Percentiles rank a stretch among this genome's conserved stretches.
phyloP scores from a whole-genome alignment of 352 stramenopile species.

The Pythium pyrilobum region DNA sequence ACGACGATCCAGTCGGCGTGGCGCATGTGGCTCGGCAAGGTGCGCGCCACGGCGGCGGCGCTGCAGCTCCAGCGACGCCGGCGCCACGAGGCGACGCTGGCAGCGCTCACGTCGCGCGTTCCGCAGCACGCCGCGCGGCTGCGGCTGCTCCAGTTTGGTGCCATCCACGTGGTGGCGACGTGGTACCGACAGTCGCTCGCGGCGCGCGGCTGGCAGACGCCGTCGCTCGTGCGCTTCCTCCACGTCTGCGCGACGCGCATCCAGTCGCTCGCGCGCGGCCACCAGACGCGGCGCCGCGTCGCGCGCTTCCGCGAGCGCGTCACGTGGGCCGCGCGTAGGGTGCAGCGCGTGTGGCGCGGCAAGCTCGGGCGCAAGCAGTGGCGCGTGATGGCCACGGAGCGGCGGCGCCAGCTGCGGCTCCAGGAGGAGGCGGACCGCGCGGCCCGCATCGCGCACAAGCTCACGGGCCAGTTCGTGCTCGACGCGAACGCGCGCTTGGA shows the following conservation, averaged over 20 bases:
- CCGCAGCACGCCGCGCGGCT: not conserved
- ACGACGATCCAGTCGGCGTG: slow-evolving; percentile 66
- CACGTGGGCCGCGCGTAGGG: slow-evolving; percentile 21
- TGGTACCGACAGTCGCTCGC: slow-evolving; percentile 44
- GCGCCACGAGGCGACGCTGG: slow-evolving; percentile 28
- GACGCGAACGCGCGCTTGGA: slow-evolving; percentile 38
- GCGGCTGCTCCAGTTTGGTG: slow-evolving; percentile 54
- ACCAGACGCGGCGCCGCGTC: slow-evolving; percentile 34
- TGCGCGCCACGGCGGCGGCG: slow-evolving; percentile 29
- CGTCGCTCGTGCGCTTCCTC: slow-evolving; percentile 38
- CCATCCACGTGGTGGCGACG: slow-evolving; percentile 35
- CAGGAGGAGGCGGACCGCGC: slow-evolving; percentile 61
- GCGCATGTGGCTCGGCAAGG: slow-evolving; percentile 73
- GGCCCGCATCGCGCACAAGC: slow-evolving; percentile 49
- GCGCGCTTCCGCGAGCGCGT: slow-evolving; percentile 27
- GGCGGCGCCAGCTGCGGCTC: slow-evolving; percentile 31
- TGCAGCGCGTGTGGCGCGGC: slow-evolving; percentile 62
- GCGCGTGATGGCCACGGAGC: slow-evolving; percentile 40
- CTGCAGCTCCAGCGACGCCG: slow-evolving; percentile 31
- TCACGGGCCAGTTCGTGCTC: slow-evolving; percentile 50
- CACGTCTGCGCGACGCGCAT: slow-evolving; percentile 43
- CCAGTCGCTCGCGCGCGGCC: slow-evolving; percentile 51
- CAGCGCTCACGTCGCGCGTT: slow-evolving; percentile 4
- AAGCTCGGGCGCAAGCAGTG: slow-evolving; percentile 54
- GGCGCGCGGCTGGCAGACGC: slow-evolving; percentile 51